phyloP scores from a whole-genome alignment of 139 green algal species.

The Chlorella sp. region DNA sequence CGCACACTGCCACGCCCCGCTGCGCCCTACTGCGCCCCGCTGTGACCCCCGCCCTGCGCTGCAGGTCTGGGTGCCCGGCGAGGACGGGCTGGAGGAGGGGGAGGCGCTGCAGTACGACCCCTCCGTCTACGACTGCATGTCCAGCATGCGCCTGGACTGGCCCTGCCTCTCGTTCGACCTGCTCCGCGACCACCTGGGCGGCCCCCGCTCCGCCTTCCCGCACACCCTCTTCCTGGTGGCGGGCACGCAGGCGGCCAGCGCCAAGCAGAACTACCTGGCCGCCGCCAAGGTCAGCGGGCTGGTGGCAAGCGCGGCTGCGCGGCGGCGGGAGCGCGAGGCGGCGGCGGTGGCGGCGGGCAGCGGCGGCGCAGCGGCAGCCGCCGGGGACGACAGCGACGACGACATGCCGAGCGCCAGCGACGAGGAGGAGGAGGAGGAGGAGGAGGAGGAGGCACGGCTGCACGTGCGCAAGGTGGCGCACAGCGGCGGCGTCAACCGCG shows the following conservation, averaged over 20 bases:
- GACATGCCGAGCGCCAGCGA: conserved; percentile 19
- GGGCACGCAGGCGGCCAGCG: conserved; percentile 58
- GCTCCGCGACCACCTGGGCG: conserved; percentile 81
- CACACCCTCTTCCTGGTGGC: conserved; percentile 87
- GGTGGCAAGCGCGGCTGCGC: conserved; percentile 53
- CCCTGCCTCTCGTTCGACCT: conserved; percentile 97
- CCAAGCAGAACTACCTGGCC: conserved; percentile 78
- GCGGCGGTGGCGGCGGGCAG: conserved; percentile 43
- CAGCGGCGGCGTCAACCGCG: conserved; percentile 87
- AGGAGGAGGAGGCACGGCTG: conserved; percentile 50
- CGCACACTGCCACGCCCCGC: too few relatives aligned
- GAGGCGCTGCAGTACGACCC: conserved; percentile 96
- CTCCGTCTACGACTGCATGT: conserved; percentile 95
- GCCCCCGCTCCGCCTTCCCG: conserved; percentile 78
- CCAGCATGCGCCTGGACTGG: conserved; percentile 87
- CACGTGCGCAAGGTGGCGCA: conserved; percentile 68
- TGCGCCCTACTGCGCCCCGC: too few relatives aligned
- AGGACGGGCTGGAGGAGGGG: conserved; percentile 74
- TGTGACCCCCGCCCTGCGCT: not conserved
- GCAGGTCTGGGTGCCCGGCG: conserved; percentile 83
- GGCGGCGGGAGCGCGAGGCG: conserved; percentile 48
- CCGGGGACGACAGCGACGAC: conserved; percentile 39
- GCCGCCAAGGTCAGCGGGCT: conserved; percentile 75
- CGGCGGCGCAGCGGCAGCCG: conserved; percentile 39
- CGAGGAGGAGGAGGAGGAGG: conserved; percentile 47